Conservation (phyloP, 2,329 filamentous ascomycete genomes). For the Metarhizium guizhouense region DNA sequence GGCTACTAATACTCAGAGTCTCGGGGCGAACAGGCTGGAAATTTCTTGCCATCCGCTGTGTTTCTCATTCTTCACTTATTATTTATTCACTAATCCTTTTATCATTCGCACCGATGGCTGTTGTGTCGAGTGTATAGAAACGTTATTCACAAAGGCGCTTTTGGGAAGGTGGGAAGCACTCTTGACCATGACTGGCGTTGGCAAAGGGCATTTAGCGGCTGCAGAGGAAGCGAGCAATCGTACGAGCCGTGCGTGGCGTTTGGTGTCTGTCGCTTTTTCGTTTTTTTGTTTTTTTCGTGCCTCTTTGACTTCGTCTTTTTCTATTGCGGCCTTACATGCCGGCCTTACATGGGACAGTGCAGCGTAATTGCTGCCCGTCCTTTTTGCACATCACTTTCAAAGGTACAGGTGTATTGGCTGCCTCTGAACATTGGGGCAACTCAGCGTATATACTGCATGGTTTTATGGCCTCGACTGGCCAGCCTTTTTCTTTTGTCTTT, state of each 20-base stretch:
- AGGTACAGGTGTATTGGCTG: no score
- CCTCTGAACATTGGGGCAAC: neutral
- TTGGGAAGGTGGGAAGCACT: no score
- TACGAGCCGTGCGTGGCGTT: constrained; percentile 1
- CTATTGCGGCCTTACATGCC: neutral
- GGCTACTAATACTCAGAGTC: constrained; percentile 32
- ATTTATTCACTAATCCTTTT: neutral
- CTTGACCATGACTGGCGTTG: neutral
- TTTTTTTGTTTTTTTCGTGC: neutral
- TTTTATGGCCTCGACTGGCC: neutral
- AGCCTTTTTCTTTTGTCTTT: no score
- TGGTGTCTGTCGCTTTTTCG: neutral
- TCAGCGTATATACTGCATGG: neutral
- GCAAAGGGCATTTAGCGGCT: neutral
- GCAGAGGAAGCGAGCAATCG: constrained; percentile 5
- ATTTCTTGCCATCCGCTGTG: no score
- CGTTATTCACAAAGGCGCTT: neutral
- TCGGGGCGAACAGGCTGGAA: neutral
- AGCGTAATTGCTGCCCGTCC: no score
- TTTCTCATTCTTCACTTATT: neutral
- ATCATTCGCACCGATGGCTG: neutral
- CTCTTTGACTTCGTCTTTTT: neutral
- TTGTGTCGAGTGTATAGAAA: neutral
- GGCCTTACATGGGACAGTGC: no score
- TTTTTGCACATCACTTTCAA: no score